Conservation (phyloP, 2,329 filamentous ascomycete species). For the Venturia oleaginea region DNA sequence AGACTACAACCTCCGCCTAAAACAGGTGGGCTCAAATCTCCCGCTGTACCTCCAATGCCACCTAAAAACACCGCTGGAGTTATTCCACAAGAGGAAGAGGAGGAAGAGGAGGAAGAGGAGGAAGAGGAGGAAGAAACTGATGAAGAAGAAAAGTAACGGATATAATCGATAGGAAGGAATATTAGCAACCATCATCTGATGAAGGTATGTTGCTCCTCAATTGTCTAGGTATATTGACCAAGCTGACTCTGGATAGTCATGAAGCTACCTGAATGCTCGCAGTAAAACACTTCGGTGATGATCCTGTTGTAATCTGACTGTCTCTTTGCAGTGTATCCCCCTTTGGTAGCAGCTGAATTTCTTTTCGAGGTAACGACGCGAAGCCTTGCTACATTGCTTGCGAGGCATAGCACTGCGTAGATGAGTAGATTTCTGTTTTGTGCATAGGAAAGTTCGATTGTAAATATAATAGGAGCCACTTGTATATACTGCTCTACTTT, state of each 20-base stretch:
- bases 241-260: background rate
- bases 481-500: background rate
- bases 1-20: background rate
- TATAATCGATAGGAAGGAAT: background rate
- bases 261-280: background rate
- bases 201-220: background rate
- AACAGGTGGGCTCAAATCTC: background rate
- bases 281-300: background rate
- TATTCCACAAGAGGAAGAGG: background rate
- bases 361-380: background rate
- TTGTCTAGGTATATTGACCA: background rate
- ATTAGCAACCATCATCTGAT: background rate
- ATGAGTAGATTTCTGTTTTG: background rate
- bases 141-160: background rate
- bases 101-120: background rate
- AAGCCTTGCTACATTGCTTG: background rate
- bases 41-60: background rate
- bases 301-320: background rate
- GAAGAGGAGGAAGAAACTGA: background rate
- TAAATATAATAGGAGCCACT: background rate
- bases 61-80: background rate
- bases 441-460: background rate
- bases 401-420: background rate
- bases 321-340: background rate
- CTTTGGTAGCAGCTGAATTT: background rate